Base-by-base conservation (phyloP, 2,329 filamentous ascomycete genomes). In the Fusarium sp. region DNA sequence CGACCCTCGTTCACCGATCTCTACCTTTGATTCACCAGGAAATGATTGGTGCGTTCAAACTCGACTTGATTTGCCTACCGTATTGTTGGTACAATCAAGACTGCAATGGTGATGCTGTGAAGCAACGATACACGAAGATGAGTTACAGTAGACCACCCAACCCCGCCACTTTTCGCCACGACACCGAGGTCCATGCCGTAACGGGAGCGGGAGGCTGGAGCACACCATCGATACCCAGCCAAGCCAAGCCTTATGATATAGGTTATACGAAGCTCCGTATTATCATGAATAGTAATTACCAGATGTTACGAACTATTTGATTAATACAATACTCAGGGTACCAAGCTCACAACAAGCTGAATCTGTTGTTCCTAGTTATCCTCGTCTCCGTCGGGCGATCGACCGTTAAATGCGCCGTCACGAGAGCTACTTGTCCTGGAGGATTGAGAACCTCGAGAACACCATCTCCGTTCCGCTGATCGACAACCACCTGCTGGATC, bases 221-320 rank as follows among this genome's bases (percentile, higher is more conserved):
- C 66, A 68, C 64, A 68, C 66, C 66, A 68, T 63, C 28, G 40
- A 52, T 59, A 40, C 66, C 66, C 46, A 49, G 59, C 26, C 7
- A 46, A 60, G 59, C 63, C 62, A 65, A 54, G 62, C 36, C 13
- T 44, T 60, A 17, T 22, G 13, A 45, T 26, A 17, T 7, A 17
- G 20, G 9, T 14, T 34, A 57, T 57, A 56, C 38, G 48, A 36
- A 31, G 28, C 28, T 31, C 28, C 26, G 26, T 28, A 10, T 38
- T 14, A 22, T 39, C 28, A 20, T 46, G 18, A 26, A 20, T 46
- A 15, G 18, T 24, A n/a, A 15, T 22, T 42, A 22, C 14, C 14
- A 42, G 24, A 7, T 14, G 10, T 42, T 42, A 22, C 39, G 20
- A 7, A 58, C 31, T 46, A 17, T 20, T 20, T 31, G 24, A 34